Percentiles rank a stretch among this genome's conserved stretches.
phyloP scores from a whole-genome alignment of 2,329 filamentous ascomycete species.

The Colletotrichum siamense region DNA sequence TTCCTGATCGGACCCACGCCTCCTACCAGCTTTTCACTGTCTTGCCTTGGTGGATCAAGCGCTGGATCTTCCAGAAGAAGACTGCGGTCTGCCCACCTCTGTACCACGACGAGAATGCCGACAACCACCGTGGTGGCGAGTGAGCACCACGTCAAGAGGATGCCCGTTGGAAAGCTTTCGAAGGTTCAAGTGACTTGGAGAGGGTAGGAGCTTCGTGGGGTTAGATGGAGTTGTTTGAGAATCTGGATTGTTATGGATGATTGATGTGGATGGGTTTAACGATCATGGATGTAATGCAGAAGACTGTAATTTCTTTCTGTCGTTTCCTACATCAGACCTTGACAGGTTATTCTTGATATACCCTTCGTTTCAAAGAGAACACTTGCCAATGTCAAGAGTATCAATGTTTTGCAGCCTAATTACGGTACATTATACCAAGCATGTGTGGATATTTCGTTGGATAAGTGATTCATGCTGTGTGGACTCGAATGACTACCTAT shows the following conservation, averaged over 20 bases:
- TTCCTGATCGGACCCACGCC: constrained; percentile 62
- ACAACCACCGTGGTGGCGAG: neutral
- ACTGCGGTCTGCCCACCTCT: constrained; percentile 32
- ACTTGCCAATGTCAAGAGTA: too few relatives aligned
- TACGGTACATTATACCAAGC: too few relatives aligned
- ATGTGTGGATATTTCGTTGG: too few relatives aligned
- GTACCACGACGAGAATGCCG: neutral
- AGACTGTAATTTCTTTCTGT: neutral
- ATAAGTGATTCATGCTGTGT: too few relatives aligned
- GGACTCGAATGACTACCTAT: too few relatives aligned
- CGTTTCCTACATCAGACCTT: neutral
- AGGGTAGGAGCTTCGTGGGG: neutral
- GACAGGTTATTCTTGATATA: neutral
- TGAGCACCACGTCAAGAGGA: neutral
- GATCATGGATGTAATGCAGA: neutral
- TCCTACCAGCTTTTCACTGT: constrained; percentile 61
- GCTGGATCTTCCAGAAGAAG: constrained; percentile 59
- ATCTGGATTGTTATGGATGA: accelerated
- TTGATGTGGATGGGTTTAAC: neutral
- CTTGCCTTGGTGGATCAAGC: constrained; percentile 66
- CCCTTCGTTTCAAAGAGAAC: neutral
- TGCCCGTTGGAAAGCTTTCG: accelerated
- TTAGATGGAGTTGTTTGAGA: neutral
- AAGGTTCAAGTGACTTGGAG: neutral
- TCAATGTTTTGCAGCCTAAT: too few relatives aligned